Conservation (phyloP, 1,284 basidiomycete species). For the Irpex sp. region DNA sequence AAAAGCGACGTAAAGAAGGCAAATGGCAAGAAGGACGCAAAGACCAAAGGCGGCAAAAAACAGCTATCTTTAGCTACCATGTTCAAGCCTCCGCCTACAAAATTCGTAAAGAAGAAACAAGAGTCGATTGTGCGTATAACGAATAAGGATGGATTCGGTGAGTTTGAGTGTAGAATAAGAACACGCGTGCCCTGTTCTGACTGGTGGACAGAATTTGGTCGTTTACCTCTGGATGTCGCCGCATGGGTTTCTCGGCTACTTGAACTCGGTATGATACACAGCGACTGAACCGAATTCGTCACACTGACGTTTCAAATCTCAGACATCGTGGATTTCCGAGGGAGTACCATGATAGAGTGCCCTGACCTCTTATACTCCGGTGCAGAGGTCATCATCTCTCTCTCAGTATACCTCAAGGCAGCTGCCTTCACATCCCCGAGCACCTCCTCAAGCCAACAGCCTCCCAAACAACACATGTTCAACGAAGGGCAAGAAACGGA, state of each 20-base stretch:
- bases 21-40: conserved; percentile 21
- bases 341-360: conserved; percentile 68
- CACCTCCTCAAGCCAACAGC: conserved; percentile 30
- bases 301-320: too few relatives aligned
- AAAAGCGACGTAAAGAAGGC: conserved; percentile 15
- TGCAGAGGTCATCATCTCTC: conserved; percentile 64
- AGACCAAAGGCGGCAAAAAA: conserved; percentile 45
- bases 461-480: conserved; percentile 38
- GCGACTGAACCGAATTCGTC: too few relatives aligned
- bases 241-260: conserved; percentile 70
- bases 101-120: conserved; percentile 48
- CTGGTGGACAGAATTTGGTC: conserved; percentile 56
- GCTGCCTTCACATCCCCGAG: conserved; percentile 58
- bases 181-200: neutral
- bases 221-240: conserved; percentile 64
- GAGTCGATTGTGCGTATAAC: conserved; percentile 68
- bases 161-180: conserved; percentile 10
- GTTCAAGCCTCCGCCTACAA: conserved; percentile 54
- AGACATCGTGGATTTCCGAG: conserved; percentile 60
- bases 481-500: conserved; percentile 74
- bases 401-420: conserved; percentile 62
- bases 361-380: conserved; percentile 63
- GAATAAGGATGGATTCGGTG: conserved; percentile 65
- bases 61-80: conserved; percentile 64
- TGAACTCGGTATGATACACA: too few relatives aligned